Conservation (phyloP, 169 alveolate genomes). For the Plasmodium adleri region DNA sequence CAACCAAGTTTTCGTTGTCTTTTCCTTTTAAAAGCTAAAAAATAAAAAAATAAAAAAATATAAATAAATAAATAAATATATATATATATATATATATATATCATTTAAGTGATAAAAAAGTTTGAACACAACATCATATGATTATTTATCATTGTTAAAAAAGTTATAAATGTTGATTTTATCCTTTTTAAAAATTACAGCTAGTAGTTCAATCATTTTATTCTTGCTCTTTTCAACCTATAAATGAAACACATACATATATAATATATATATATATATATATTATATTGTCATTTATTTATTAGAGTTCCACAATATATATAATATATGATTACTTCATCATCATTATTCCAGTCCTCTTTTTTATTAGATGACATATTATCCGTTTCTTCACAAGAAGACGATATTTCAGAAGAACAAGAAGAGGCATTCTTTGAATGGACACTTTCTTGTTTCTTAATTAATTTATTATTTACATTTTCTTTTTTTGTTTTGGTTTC, state of each 20-base stretch:
- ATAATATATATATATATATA: not conserved
- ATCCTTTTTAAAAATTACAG: constrained; percentile 18
- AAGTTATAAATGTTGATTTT: not conserved
- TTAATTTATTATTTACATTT: not conserved
- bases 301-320: not conserved
- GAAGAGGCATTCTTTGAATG: constrained; percentile 10
- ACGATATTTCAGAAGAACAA: constrained; percentile 9
- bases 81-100: not conserved
- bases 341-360: constrained; percentile 14
- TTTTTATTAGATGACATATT: constrained; percentile 9
- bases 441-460: not conserved
- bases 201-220: constrained; percentile 68
- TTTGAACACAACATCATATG: not conserved
- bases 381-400: constrained; percentile 20
- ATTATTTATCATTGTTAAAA: not conserved
- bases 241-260: constrained; percentile 4
- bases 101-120: not conserved
- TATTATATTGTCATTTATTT: not conserved
- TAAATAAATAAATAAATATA: not conserved
- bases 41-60: not conserved
- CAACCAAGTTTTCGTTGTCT: constrained; percentile 46
- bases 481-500: not conserved
- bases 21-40: constrained; percentile 66
- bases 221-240: constrained; percentile 71
- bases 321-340: constrained; percentile 12